These are phyloP conservation scores for Polyplosphaeria fusca DNA, from an alignment of 495 filamentous ascomycete genomes.

Conservation along the genomic window DNA sequence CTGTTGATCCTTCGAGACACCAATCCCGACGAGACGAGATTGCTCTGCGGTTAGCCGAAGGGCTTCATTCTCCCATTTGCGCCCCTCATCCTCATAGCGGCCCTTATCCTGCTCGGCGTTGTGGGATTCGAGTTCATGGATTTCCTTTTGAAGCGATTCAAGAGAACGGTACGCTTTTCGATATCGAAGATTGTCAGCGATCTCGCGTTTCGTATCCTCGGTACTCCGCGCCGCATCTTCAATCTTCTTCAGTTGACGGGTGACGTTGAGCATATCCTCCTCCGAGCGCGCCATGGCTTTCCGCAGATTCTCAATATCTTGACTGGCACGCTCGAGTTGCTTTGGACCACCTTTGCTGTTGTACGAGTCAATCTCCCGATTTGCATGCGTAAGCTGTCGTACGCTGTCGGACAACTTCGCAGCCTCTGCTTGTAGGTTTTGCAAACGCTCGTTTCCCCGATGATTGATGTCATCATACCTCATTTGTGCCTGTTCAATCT, in stretches of 20 bases:
- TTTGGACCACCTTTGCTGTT: constrained; percentile 68
- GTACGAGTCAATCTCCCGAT: constrained; percentile 77
- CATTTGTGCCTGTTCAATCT: constrained; percentile 68
- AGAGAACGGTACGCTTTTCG: constrained; percentile 68
- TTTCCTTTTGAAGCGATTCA: constrained; percentile 62
- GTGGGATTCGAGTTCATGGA: constrained; percentile 71
- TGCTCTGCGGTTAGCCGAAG: constrained; percentile 60
- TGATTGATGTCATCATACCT: constrained; percentile 71
- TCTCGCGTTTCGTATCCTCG: constrained; percentile 73
- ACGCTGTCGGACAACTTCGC: constrained; percentile 67
- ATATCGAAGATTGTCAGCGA: constrained; percentile 81
- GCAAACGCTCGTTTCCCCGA: constrained; percentile 68
- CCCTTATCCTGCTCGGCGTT: constrained; percentile 80
- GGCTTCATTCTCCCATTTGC: constrained; percentile 56
- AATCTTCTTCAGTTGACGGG: constrained; percentile 69
- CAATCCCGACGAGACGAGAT: constrained; percentile 63
- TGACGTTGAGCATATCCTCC: constrained; percentile 62
- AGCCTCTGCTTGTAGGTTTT: constrained; percentile 67
- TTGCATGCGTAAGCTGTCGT: constrained; percentile 69
- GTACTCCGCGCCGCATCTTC: constrained; percentile 73
- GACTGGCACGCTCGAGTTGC: constrained; percentile 65
- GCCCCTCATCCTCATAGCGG: constrained; percentile 66
- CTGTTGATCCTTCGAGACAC: constrained; percentile 79
- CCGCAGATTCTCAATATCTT: constrained; percentile 65
- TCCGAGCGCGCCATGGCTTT: constrained; percentile 63